Evolutionary conservation across 495 filamentous ascomycete species (phyloP).

Genomic region (Penicillium ucsense): DNA sequence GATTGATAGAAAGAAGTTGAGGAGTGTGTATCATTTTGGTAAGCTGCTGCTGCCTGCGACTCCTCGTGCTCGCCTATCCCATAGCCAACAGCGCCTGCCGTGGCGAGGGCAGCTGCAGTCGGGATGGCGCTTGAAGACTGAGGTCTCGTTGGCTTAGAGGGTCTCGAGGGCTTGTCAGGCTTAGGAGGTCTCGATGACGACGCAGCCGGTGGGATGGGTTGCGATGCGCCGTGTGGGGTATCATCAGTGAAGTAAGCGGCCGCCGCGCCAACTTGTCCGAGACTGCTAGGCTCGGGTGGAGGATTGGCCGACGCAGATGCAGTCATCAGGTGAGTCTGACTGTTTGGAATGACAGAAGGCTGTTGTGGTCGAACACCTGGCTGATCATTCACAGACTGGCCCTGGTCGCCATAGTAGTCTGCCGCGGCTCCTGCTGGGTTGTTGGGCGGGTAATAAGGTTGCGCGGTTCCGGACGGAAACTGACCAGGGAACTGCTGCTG

Average conservation of each 20-base stretch:
- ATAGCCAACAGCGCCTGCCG: slow-evolving; percentile 17
- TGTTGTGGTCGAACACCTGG: slow-evolving; percentile 47
- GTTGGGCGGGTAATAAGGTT: slow-evolving; percentile 41
- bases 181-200: slow-evolving; percentile 19
- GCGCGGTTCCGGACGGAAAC: slow-evolving; percentile 32
- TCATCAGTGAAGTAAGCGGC: slow-evolving; percentile 35
- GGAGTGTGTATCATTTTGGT: slow-evolving; percentile 1
- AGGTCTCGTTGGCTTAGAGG: slow-evolving; percentile 12
- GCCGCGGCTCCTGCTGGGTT: slow-evolving; percentile 50
- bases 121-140: slow-evolving; percentile 14
- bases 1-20: slow-evolving; percentile 6
- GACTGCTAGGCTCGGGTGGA: slow-evolving; percentile 42
- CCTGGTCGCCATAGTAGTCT: slow-evolving; percentile 59
- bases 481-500: slow-evolving; percentile 52
- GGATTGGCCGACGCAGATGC: slow-evolving; percentile 38
- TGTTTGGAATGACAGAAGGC: slow-evolving; percentile 45
- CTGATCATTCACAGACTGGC: slow-evolving; percentile 50
- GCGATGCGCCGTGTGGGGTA: slow-evolving; percentile 6
- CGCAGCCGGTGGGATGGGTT: slow-evolving; percentile 7
- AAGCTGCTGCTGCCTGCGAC: slow-evolving; percentile 2
- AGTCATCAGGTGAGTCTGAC: slow-evolving; percentile 40
- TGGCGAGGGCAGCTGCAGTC: slow-evolving; percentile 6
- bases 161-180: slow-evolving; percentile 14
- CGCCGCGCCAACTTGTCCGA: slow-evolving; percentile 41
- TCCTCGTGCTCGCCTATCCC: slow-evolving; percentile 15